Evolutionary conservation across 2,329 filamentous ascomycete species (phyloP).

Genomic region (Talaromyces sp.): DNA sequence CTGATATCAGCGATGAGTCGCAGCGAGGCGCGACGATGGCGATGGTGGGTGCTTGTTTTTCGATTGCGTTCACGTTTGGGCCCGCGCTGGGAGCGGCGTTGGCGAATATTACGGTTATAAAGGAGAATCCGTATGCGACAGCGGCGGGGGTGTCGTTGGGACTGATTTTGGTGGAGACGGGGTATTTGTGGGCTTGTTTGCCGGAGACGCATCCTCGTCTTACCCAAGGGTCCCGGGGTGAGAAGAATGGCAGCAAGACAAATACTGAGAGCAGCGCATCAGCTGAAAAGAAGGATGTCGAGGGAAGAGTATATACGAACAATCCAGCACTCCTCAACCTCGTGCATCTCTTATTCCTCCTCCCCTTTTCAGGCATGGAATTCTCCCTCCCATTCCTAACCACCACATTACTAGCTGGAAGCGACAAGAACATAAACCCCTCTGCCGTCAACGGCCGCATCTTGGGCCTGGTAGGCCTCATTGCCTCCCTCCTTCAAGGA

Average conservation of each 20-base stretch:
- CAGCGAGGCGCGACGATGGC: conserved; percentile 91
- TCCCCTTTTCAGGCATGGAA: conserved; percentile 98
- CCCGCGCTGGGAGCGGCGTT: conserved; percentile 87
- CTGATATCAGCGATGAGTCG: conserved; percentile 85
- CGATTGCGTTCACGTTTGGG: conserved; percentile 93
- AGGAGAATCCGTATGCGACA: conserved; percentile 88
- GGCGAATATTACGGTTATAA: conserved; percentile 71
- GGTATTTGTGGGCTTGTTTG: conserved; percentile 79
- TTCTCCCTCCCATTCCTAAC: conserved; percentile 98
- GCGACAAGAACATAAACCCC: conserved; percentile 33
- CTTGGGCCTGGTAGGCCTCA: conserved; percentile 84
- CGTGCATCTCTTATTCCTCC: conserved; percentile 84
- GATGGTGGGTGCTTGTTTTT: conserved; percentile 93
- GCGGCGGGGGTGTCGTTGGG: conserved; percentile 84
- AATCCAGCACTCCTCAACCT: conserved; percentile 78
- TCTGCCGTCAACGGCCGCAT: conserved; percentile 79
- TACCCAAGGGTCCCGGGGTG: conserved; percentile 34
- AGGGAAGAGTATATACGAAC: conserved; percentile 64
- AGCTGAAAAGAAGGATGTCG: conserved; percentile 34
- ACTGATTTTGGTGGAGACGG: conserved; percentile 80
- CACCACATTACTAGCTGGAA: conserved; percentile 76
- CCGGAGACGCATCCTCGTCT: conserved; percentile 77
- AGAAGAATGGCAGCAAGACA: conserved; percentile 32
- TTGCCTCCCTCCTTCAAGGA: conserved; percentile 89
- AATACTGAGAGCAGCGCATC: not conserved